Evolutionary conservation across 1,284 basidiomycete species (phyloP), one percentile per base, ranked within the genome.

Genomic region (Pyrrhoderma noxium): DNA sequence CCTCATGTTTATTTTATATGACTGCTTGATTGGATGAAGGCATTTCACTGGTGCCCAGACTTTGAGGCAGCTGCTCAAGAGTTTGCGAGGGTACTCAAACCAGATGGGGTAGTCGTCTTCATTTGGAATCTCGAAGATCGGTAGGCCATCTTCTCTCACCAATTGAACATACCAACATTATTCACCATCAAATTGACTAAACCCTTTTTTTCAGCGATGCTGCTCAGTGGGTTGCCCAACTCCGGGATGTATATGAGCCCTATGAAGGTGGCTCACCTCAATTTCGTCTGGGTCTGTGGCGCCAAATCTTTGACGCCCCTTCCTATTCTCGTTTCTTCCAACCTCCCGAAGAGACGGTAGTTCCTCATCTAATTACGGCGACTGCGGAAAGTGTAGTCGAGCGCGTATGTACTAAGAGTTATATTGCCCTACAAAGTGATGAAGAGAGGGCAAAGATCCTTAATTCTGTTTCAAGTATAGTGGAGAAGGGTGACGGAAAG

Each of bases 111-210:
- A 4, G 71, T 80, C n/a, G 79, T 72, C 2, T 70, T 85, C 52
- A 78, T 89, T 42, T 90, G 88, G 87, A 90, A 89, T 64, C 65
- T 89, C 34, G 87, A 88, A 64, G 81, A 89, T 64, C 72, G 81
- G 82, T 80, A 56, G 47, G 69, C 56, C n/a, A 9, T 38, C 16
- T 34, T 34, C 23, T 31, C 5, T 19, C 7, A 25, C n/a, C n/a
- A n/a, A n/a, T n/a, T n/a, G n/a, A n/a, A n/a, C n/a, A n/a, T n/a
- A n/a, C n/a, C n/a, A n/a, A n/a, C n/a, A n/a, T n/a, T n/a, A n/a
- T n/a, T n/a, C n/a, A n/a, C n/a, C n/a, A n/a, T n/a, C n/a, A n/a
- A n/a, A n/a, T n/a, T n/a, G n/a, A n/a, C n/a, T n/a, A 31, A 31
- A 31, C 27, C 27, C 27, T 5, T 31, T 31, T 11, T 5, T 11